Evolutionary conservation across 176 grass and related monocot species (phyloP).

Genomic region (Phragmites australis): DNA sequence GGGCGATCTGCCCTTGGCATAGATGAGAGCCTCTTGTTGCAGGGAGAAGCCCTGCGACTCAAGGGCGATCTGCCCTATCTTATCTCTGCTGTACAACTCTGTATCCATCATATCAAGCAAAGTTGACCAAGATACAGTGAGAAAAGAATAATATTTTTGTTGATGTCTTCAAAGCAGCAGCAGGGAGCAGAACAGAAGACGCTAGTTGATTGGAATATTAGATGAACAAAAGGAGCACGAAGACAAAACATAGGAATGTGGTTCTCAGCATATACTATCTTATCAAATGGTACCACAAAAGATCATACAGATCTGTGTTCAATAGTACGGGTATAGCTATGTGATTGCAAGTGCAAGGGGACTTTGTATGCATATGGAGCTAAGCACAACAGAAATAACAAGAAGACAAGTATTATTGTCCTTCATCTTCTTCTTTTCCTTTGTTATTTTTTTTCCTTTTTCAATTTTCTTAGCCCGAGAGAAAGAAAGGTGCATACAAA

Average conservation of each 20-base stretch:
- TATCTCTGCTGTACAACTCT: too few species aligned
- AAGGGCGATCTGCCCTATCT: too few species aligned
- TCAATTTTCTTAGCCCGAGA: neutral
- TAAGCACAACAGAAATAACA: neutral
- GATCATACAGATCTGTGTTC: neutral
- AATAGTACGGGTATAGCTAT: neutral
- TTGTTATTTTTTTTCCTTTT: neutral
- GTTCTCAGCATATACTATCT: neutral
- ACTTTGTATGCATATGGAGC: neutral
- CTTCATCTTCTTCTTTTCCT: neutral
- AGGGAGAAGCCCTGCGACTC: too few species aligned
- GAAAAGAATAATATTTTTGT: conserved; percentile 22
- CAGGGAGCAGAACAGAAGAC: neutral
- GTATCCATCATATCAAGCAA: too few species aligned
- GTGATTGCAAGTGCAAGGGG: neutral
- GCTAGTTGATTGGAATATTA: neutral
- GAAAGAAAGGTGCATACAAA: neutral
- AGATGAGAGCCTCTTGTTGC: too few species aligned
- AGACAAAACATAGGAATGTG: conserved; percentile 16
- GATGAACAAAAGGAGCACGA: neutral
- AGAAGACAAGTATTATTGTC: neutral
- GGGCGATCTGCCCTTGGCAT: too few species aligned
- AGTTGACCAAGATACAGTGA: conserved; percentile 18
- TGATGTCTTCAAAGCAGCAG: conserved; percentile 4
- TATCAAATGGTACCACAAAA: conserved; percentile 13